Evolutionary conservation across 1,284 basidiomycete genomes (phyloP).

Genomic region (Ceratobasidium sp.): DNA sequence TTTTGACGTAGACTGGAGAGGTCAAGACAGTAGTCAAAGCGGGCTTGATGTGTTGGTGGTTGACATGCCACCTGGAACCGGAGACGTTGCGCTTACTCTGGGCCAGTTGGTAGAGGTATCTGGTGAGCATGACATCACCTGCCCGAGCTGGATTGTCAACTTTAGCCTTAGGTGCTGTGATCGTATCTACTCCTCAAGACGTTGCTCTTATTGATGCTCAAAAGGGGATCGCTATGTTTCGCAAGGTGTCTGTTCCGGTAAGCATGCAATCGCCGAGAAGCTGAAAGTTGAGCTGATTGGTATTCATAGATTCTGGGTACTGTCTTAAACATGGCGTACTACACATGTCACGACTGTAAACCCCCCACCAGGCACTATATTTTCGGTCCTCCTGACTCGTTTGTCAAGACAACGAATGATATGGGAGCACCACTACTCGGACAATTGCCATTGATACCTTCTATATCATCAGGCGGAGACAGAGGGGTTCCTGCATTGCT

Average conservation of each 20-base stretch:
- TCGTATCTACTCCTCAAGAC: slow-evolving; percentile 97
- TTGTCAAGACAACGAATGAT: slow-evolving; percentile 67
- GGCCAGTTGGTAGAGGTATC: slow-evolving; percentile 90
- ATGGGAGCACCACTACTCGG: slow-evolving; percentile 76
- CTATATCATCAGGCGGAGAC: slow-evolving; percentile 81
- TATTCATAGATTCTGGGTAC: slow-evolving; percentile 79
- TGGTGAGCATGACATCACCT: slow-evolving; percentile 61
- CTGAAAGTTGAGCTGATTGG: slow-evolving; percentile 11
- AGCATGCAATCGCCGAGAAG: slow-evolving; percentile 46
- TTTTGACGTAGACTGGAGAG: slow-evolving; percentile 94
- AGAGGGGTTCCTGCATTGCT: slow-evolving; percentile 69
- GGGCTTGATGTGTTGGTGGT: slow-evolving; percentile 88
- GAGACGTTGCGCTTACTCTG: slow-evolving; percentile 92
- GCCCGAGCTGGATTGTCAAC: too few species aligned
- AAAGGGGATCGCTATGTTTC: slow-evolving; percentile 93
- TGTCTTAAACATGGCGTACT: slow-evolving; percentile 91
- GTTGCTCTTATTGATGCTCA: slow-evolving; percentile 92
- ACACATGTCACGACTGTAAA: slow-evolving; percentile 80
- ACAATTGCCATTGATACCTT: slow-evolving; percentile 83
- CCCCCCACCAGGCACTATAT: slow-evolving; percentile 66
- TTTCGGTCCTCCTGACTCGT: slow-evolving; percentile 77
- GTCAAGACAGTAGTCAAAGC: slow-evolving; percentile 49
- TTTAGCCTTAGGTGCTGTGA: slow-evolving; percentile 88
- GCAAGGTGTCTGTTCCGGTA: slow-evolving; percentile 88
- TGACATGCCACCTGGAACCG: slow-evolving; percentile 98